These are phyloP conservation scores for Dioscorea cayenensis DNA, from an alignment of 116 monocot genomes.

Conservation along the genomic window DNA sequence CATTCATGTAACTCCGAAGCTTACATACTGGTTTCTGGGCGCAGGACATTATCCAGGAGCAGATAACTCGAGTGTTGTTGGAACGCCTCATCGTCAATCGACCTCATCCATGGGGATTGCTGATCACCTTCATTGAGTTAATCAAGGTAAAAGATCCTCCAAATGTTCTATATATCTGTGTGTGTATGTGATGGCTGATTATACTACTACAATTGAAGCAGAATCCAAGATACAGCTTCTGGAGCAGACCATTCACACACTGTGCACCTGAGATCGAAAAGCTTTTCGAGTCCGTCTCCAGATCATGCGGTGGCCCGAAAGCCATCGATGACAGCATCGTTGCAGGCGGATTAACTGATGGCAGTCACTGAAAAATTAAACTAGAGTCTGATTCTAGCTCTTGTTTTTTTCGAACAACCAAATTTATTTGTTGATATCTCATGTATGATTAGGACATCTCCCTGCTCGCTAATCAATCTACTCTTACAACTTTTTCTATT, in stretches of 20 bases:
- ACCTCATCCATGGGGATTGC: conserved; percentile 90
- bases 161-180: neutral
- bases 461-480: too few relatives aligned
- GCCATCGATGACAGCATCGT: conserved; percentile 61
- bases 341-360: conserved; percentile 38
- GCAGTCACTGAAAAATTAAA: neutral
- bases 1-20: too few relatives aligned
- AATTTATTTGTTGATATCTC: neutral
- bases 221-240: conserved; percentile 87
- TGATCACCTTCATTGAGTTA: conserved; percentile 91
- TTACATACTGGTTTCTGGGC: neutral
- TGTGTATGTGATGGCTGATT: too few relatives aligned
- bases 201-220: conserved; percentile 2
- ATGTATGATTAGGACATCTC: neutral
- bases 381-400: neutral
- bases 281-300: conserved; percentile 78
- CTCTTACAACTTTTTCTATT: too few relatives aligned
- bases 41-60: conserved; percentile 84
- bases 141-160: conserved; percentile 55
- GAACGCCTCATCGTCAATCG: conserved; percentile 86
- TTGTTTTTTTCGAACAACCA: neutral
- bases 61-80: conserved; percentile 80
- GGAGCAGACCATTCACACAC: conserved; percentile 68
- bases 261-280: conserved; percentile 82
- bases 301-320: conserved; percentile 75